These are phyloP conservation scores for Cryphonectria nitschkei DNA, from an alignment of 2,329 filamentous ascomycete genomes.

Conservation along the genomic window DNA sequence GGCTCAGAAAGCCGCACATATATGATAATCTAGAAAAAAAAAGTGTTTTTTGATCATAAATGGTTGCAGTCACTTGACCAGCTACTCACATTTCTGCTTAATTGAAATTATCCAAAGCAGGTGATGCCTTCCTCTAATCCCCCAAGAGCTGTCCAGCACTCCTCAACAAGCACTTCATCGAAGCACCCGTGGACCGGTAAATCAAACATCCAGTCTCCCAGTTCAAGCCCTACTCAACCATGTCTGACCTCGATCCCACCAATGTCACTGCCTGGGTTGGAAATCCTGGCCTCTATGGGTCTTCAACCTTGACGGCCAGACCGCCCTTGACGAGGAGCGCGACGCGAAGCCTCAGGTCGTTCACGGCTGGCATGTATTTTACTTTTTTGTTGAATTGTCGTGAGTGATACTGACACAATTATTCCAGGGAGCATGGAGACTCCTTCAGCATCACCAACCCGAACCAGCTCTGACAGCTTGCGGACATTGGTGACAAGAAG, in stretches of 20 bases:
- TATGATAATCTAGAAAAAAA: background rate
- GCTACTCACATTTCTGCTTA: background rate
- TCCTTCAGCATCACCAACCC: constrained; percentile 17
- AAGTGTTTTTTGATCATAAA: background rate
- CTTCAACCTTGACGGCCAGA: constrained; percentile 18
- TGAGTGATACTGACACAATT: background rate
- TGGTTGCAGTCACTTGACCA: background rate
- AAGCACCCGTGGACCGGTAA: too few species aligned
- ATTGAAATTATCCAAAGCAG: background rate
- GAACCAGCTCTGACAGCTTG: constrained; percentile 22
- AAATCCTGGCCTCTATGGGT: constrained; percentile 12
- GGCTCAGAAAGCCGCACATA: background rate
- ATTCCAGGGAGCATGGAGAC: constrained; percentile 11
- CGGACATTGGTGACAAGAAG: constrained; percentile 19
- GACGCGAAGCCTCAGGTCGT: constrained; percentile 16
- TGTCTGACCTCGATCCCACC: constrained; percentile 14
- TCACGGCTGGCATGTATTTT: constrained; percentile 8
- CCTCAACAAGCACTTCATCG: background rate
- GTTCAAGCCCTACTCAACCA: background rate
- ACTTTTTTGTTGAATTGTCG: background rate
- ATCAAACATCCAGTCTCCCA: background rate
- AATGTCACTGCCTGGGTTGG: constrained; percentile 12
- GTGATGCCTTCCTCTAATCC: background rate
- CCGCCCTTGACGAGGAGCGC: constrained; percentile 17
- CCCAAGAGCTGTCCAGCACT: background rate